A percentile compares a stretch with the other conserved stretches of the same genome.
Conservation (phyloP, 495 filamentous ascomycete genomes). For the Daldinia caldariorum region DNA sequence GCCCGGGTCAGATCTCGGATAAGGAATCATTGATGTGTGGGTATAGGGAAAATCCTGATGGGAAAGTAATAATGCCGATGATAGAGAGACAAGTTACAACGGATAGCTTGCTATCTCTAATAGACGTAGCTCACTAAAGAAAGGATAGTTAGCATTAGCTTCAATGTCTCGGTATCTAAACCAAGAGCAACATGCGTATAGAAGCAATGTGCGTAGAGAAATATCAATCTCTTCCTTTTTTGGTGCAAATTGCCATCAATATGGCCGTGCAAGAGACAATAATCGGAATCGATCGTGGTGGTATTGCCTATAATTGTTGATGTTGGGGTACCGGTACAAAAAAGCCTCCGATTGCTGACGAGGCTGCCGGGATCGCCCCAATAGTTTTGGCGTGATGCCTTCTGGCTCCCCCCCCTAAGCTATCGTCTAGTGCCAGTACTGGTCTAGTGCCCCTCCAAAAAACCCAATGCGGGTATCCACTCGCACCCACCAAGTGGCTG, state of each 20-base stretch:
- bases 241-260: neutral
- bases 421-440: slow-evolving; percentile 20
- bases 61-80: slow-evolving; percentile 7
- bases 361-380: slow-evolving; percentile 34
- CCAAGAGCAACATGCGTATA: no score
- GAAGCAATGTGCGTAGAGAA: no score
- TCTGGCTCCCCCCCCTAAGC: slow-evolving; percentile 19
- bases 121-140: neutral
- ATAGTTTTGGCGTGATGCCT: slow-evolving; percentile 39
- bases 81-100: neutral
- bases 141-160: slow-evolving; percentile 7
- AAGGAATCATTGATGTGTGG: slow-evolving; percentile 17
- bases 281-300: neutral
- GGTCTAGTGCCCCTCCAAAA: slow-evolving; percentile 37
- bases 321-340: slow-evolving; percentile 44
- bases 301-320: slow-evolving; percentile 14
- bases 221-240: no score
- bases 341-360: slow-evolving; percentile 28
- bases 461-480: slow-evolving; percentile 38
- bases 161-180: slow-evolving; percentile 13
- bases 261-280: slow-evolving; percentile 4
- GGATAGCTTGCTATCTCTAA: slow-evolving; percentile 9
- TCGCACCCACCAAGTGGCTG: slow-evolving; percentile 22
- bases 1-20: slow-evolving; percentile 11
- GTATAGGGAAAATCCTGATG: slow-evolving; percentile 24